phyloP scores from a whole-genome alignment of 2,329 filamentous ascomycete genomes.

The Daldinia sp. region DNA sequence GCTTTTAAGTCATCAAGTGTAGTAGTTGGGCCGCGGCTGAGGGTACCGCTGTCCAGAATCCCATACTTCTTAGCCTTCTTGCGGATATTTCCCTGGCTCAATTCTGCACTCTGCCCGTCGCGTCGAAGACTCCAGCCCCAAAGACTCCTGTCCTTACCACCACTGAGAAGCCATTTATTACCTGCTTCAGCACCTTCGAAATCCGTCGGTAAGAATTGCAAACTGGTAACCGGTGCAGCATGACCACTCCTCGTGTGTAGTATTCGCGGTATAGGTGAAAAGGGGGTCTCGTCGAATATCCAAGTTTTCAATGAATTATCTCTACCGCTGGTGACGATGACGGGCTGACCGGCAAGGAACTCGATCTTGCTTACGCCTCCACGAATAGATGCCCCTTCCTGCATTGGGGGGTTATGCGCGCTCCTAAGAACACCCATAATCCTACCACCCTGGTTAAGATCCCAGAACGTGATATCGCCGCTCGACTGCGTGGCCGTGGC shows the following conservation, averaged over 20 bases:
- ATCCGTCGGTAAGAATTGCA: slow-evolving; percentile 87
- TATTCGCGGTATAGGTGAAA: slow-evolving; percentile 85
- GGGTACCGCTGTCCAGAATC: slow-evolving; percentile 69
- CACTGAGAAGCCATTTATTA: slow-evolving; percentile 95
- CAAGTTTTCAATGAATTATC: slow-evolving; percentile 96
- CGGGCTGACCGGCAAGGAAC: slow-evolving; percentile 88
- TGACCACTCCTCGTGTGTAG: slow-evolving; percentile 90
- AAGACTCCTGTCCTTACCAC: slow-evolving; percentile 87
- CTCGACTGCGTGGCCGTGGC: slow-evolving; percentile 83
- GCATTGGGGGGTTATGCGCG: slow-evolving; percentile 82
- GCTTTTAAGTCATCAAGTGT: slow-evolving; percentile 84
- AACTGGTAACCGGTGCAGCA: slow-evolving; percentile 82
- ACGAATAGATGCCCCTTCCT: slow-evolving; percentile 65
- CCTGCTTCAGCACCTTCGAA: slow-evolving; percentile 89
- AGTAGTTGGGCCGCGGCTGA: slow-evolving; percentile 71
- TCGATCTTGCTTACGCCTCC: slow-evolving; percentile 89
- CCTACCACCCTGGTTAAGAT: slow-evolving; percentile 88
- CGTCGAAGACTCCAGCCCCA: slow-evolving; percentile 97
- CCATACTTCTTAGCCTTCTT: slow-evolving; percentile 91
- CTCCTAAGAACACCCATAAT: slow-evolving; percentile 88
- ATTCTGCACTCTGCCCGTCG: slow-evolving; percentile 91
- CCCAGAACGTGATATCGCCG: slow-evolving; percentile 96
- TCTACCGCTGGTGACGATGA: slow-evolving; percentile 88
- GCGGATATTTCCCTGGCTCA: slow-evolving; percentile 90
- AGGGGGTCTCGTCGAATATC: slow-evolving; percentile 95